Conservation (phyloP, 1,139 yeast genomes). For the Suhomyces kunorum region DNA sequence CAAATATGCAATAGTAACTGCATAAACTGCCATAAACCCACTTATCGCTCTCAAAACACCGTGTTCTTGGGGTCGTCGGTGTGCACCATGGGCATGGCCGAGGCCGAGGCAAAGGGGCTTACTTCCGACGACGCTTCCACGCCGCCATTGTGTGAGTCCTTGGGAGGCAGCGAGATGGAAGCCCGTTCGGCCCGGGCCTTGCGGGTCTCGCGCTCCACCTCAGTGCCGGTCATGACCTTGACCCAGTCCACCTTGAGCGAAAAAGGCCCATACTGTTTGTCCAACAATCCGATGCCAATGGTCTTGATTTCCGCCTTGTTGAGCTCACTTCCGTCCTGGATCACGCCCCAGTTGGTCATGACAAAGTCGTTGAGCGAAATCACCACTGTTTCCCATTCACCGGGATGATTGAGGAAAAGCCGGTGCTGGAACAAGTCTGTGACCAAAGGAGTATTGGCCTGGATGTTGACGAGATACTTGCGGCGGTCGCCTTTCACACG, state of each 20-base stretch:
- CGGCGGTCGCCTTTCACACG: constrained; percentile 75
- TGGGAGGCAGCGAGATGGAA: constrained; percentile 17
- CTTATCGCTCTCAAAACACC: constrained; percentile 25
- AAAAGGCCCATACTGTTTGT: constrained; percentile 78
- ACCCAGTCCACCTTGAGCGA: constrained; percentile 71
- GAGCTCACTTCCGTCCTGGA: constrained; percentile 65
- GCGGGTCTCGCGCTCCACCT: constrained; percentile 42
- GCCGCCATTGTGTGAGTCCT: constrained; percentile 17
- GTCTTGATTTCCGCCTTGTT: constrained; percentile 69
- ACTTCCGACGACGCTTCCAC: constrained; percentile 22
- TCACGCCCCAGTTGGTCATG: constrained; percentile 78
- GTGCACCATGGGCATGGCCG: constrained; percentile 17
- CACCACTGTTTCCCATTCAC: constrained; percentile 82
- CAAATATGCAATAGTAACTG: too few species aligned
- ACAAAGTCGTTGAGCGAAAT: constrained; percentile 79
- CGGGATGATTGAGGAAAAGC: constrained; percentile 69
- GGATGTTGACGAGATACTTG: constrained; percentile 76
- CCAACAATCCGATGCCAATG: constrained; percentile 77
- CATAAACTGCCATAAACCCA: neutral
- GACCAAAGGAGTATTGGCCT: constrained; percentile 74
- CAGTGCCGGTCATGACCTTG: constrained; percentile 64
- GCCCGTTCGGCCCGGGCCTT: constrained; percentile 33
- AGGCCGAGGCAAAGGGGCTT: constrained; percentile 26
- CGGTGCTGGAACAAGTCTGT: constrained; percentile 85
- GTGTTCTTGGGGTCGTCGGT: constrained; percentile 37